Conservation (phyloP, 345 rosid genomes). For the Populus tremula region DNA sequence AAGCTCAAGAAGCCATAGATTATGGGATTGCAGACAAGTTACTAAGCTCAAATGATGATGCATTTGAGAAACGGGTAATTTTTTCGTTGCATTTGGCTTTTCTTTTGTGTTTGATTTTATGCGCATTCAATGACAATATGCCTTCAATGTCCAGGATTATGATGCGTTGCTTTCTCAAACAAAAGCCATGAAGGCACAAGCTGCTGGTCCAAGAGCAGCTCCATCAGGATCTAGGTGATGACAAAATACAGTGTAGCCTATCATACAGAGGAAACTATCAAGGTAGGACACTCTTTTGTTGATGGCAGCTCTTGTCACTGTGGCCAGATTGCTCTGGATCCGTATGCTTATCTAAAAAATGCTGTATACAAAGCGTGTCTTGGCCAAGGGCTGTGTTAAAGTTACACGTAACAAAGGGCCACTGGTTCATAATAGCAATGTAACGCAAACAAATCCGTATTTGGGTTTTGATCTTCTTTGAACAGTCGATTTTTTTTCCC, state of each 20-base stretch:
- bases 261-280: not conserved
- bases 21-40: constrained; percentile 89
- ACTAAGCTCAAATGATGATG: constrained; percentile 48
- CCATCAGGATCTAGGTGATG: constrained; percentile 58
- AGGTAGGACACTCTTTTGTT: not conserved
- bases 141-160: constrained; percentile 49
- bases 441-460: not conserved
- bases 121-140: constrained; percentile 6
- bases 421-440: not conserved
- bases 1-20: constrained; percentile 69
- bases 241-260: not conserved
- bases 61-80: constrained; percentile 63
- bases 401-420: not conserved
- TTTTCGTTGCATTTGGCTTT: not conserved
- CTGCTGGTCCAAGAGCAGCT: constrained; percentile 54
- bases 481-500: not conserved
- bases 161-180: constrained; percentile 61
- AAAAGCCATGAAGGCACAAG: constrained; percentile 60
- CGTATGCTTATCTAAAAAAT: not conserved
- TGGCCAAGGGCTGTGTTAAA: not conserved
- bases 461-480: not conserved
- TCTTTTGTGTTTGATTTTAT: constrained; percentile 8
- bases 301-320: not conserved
- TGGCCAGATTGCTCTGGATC: not conserved
- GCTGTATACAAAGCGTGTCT: not conserved